Evolutionary conservation across 192 early-diverging fungal genomes (phyloP).

Genomic region (Coemansia umbellata): DNA sequence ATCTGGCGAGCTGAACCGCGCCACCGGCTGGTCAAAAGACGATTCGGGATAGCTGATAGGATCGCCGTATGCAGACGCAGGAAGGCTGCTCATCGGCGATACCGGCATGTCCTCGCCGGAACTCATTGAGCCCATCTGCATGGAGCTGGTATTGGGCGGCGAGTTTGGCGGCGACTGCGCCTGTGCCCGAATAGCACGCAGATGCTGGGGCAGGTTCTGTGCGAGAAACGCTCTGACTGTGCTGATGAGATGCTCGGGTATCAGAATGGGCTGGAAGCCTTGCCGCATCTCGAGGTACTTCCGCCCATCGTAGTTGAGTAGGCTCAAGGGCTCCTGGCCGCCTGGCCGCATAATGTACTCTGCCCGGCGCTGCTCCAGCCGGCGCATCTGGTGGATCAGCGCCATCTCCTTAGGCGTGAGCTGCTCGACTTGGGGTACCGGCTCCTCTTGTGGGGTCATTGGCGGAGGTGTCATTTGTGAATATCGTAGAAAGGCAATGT

Average conservation of each 20-base stretch:
- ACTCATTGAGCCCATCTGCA: not conserved
- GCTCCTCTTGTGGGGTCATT: conserved; percentile 6
- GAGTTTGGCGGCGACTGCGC: conserved; percentile 18
- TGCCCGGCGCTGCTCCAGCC: conserved; percentile 13
- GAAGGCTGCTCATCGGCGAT: too few species aligned
- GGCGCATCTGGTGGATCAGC: conserved; percentile 23
- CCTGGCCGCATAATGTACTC: conserved; percentile 3
- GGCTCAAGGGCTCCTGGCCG: conserved; percentile 6
- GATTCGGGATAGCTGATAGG: too few species aligned
- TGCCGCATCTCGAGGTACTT: conserved; percentile 33
- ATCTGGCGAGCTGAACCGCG: too few species aligned
- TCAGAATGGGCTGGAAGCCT: conserved; percentile 28
- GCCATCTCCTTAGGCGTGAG: conserved; percentile 13
- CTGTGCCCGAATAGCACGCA: not conserved
- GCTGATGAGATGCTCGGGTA: conserved; percentile 15
- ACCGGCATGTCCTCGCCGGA: too few species aligned
- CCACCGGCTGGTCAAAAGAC: too few species aligned
- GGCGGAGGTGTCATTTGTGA: not conserved
- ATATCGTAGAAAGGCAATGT: too few species aligned
- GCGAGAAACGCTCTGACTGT: conserved; percentile 18
- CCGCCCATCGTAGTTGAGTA: conserved; percentile 17
- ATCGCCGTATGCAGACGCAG: too few species aligned
- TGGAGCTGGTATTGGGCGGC: not conserved
- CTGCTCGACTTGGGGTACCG: not conserved
- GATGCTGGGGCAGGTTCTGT: conserved; percentile 18